Evolutionary conservation across 768 basidiomycete species (phyloP), one percentile per base, ranked within the genome.

Genomic region (Boletales sp.): DNA sequence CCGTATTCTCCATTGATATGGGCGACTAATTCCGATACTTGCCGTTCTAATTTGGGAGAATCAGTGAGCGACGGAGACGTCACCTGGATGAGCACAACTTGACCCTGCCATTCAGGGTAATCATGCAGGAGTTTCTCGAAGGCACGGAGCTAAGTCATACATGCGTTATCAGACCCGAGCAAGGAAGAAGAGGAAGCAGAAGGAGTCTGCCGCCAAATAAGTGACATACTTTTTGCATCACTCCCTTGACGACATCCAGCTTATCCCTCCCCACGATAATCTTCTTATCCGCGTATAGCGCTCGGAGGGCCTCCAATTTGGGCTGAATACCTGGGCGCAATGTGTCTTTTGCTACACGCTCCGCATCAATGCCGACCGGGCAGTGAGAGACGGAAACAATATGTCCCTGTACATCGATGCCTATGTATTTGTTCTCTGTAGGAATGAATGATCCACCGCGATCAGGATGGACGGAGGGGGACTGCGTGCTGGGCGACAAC

Each of bases 191-290:
- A 40, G 5, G 11, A 5, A 2, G 43, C 7, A 21, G 21, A 21
- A 21, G 4, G 21, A 4, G 2, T 21, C 21, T 21, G 21, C 21
- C 21, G 21, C 2, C 21, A 21, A 4, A 21, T 21, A 21, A 12
- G 32, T 30, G 8, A 56, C 61, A 13, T 36, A 84, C 87, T 82
- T 99, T 99, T 72, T 98, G 94, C 56, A 97, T 72, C 19, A 99
- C 90, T 39, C 95, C 95, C 73, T 97, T 97, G 60, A 96, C 94
- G n/a, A 94, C 90, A 62, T 98, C 95, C 37, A 98, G 79, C 74
- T 99, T 99, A 70, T 99, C 95, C 8, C 95, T 79, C 15, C 93
- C 95, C 12, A 98, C 90, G 49, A 99, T 94, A 63, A 99, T 97
- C 78, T 97, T 97, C 80, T 97, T 97, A 55, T 90, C 91, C 57